phyloP scores from a whole-genome alignment of 345 rosid genomes.

The Gossypium raimondii region DNA sequence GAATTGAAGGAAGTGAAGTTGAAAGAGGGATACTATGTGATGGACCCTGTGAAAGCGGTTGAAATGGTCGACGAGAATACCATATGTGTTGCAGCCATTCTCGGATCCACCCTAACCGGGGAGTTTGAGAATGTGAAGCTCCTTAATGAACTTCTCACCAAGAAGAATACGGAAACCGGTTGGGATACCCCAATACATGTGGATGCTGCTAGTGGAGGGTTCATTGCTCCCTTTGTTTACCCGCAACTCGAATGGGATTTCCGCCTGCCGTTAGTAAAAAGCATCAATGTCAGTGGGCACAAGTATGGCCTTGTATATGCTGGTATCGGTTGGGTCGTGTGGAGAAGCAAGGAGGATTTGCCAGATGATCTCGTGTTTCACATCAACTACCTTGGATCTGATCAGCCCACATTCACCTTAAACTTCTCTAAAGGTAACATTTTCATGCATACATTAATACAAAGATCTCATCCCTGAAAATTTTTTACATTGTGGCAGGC shows the following conservation, averaged over 20 bases:
- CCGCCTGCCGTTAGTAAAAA: conserved; percentile 70
- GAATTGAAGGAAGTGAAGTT: conserved; percentile 77
- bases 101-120: conserved; percentile 74
- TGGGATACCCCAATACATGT: conserved; percentile 80
- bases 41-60: conserved; percentile 67
- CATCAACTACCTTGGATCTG: conserved; percentile 53
- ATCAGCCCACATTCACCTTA: conserved; percentile 55
- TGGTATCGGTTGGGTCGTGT: conserved; percentile 76
- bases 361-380: conserved; percentile 84
- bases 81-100: conserved; percentile 76
- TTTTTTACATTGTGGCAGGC: conserved; percentile 27
- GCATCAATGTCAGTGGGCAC: conserved; percentile 68
- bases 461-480: background rate
- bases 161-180: conserved; percentile 56
- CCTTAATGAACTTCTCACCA: conserved; percentile 45
- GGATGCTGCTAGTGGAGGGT: conserved; percentile 81
- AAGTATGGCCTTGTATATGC: conserved; percentile 51
- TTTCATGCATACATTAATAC: background rate
- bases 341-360: conserved; percentile 78
- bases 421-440: conserved; percentile 79
- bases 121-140: conserved; percentile 78
- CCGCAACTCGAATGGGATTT: conserved; percentile 87
- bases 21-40: conserved; percentile 60
- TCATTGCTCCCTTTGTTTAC: conserved; percentile 66
- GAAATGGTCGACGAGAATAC: conserved; percentile 85